A percentile compares a stretch with the other conserved stretches of the same genome.
These are phyloP conservation scores for Neurospora cerealis DNA, from an alignment of 495 filamentous ascomycete species.

Conservation along the genomic window DNA sequence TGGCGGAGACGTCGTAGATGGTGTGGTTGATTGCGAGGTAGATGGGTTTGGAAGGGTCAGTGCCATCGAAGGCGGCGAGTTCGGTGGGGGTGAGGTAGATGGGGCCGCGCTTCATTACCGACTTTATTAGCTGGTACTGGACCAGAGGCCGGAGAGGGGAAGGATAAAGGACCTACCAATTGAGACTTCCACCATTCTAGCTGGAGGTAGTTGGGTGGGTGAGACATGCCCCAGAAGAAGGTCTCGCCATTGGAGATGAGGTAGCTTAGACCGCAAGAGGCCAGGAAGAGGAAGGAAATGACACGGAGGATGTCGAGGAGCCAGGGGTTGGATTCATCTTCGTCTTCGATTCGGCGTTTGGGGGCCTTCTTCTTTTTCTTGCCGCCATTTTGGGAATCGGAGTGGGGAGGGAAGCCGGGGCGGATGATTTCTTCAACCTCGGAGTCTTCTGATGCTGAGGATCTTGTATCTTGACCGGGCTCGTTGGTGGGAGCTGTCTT, in stretches of 20 bases:
- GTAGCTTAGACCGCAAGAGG: constrained; percentile 65
- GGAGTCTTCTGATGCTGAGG: background rate
- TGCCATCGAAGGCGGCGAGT: constrained; percentile 70
- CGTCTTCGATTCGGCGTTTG: constrained; percentile 21
- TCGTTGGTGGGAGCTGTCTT: background rate
- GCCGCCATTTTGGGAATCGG: constrained; percentile 1
- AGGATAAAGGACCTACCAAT: constrained; percentile 37
- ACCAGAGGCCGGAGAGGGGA: background rate
- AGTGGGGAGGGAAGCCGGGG: background rate
- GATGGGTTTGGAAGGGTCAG: constrained; percentile 62
- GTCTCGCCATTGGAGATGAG: constrained; percentile 64
- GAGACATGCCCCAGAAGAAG: constrained; percentile 41
- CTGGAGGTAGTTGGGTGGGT: constrained; percentile 60
- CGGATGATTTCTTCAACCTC: background rate
- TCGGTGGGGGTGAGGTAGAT: constrained; percentile 60
- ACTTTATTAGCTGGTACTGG: constrained; percentile 2
- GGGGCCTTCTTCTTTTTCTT: constrained; percentile 9
- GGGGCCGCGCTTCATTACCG: constrained; percentile 23
- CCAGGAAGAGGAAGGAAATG: constrained; percentile 55
- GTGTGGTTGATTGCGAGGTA: constrained; percentile 88
- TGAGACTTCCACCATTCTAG: constrained; percentile 51
- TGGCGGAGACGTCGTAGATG: constrained; percentile 85
- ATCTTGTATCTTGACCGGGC: background rate
- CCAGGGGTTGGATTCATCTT: constrained; percentile 29
- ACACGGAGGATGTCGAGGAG: constrained; percentile 69